Evolutionary conservation across 768 basidiomycete species (phyloP), one percentile per base, ranked within the genome.

Genomic region (Mycena olivaceomarginata): DNA sequence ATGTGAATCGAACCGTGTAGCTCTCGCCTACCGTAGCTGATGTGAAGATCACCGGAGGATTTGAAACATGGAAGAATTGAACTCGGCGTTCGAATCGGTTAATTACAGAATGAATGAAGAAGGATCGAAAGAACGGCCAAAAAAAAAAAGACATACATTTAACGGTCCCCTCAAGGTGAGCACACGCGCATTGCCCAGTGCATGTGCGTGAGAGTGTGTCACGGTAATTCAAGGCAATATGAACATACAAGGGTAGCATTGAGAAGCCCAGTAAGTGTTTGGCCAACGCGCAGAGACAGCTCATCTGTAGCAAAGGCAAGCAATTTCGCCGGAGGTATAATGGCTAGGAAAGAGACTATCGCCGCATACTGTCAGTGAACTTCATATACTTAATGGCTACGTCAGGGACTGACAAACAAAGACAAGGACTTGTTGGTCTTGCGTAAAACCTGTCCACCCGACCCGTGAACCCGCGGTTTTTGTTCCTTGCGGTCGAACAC

Each of bases 231-330:
- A 53, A 51, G 53, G 16, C 39, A 16, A 72, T 70, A 56, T 53
- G 25, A 20, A 68, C 90, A 78, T 79, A 96, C 94, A 78, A 96
- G 86, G 16, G 96, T 97, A 22, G 96, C 96, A 85, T 97, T 97
- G 71, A 97, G 83, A 4, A 97, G 89, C 48, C 96, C 96, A 4
- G 96, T 95, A 13, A 96, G 85, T 2, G 96, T 96, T 83, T 95
- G 94, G 1, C 96, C 96, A 2, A 97, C 93, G 41, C 96, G 92
- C 71, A 96, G 81, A 4, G 96, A 95, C 20, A 97, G 79, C 78
- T 97, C 95, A 75, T 97, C 96, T 0, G 96, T 97, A 1, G 95
- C 95, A 81, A 96, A 97, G 1, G 93, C 94, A 2, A 97, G 89
- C 6, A 97, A 85, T 94, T 96, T 95, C 51, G 96, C 96, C 6